A percentile compares a stretch with the other conserved stretches of the same genome.
Conservation (phyloP, 352 stramenopile genomes). For the Phytopythium litorale region DNA sequence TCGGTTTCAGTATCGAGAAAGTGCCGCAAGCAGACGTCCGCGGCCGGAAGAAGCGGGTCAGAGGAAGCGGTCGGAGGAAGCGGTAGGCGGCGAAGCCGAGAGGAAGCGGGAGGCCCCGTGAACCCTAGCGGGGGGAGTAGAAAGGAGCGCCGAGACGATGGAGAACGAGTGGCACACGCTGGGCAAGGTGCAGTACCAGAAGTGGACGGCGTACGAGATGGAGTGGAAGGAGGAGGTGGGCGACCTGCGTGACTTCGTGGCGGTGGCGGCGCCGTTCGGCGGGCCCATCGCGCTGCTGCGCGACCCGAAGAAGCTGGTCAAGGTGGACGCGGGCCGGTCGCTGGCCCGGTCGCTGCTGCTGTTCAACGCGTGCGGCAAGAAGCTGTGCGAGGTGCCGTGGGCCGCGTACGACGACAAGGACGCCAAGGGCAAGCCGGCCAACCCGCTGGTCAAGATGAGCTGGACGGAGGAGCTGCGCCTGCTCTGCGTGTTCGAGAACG, state of each 20-base stretch:
- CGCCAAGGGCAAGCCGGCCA: constrained; percentile 17
- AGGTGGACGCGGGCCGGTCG: constrained; percentile 44
- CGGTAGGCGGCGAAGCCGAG: not conserved
- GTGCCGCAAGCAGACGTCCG: not conserved
- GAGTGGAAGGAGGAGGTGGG: constrained; percentile 49
- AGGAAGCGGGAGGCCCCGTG: not conserved
- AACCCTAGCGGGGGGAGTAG: not conserved
- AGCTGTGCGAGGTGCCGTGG: constrained; percentile 59
- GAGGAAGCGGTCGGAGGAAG: not conserved
- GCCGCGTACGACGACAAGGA: constrained; percentile 68
- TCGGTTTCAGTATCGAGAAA: not conserved
- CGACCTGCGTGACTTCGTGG: constrained; percentile 68
- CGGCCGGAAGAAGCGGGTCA: not conserved
- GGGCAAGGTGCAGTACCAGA: constrained; percentile 86
- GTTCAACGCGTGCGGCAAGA: constrained; percentile 71
- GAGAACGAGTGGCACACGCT: constrained; percentile 83
- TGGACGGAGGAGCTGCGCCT: constrained; percentile 84
- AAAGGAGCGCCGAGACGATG: constrained; percentile 19
- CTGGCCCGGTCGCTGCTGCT: constrained; percentile 60
- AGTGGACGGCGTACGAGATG: constrained; percentile 73
- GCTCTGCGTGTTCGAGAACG: constrained; percentile 75
- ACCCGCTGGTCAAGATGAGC: constrained; percentile 63
- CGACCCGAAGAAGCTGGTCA: constrained; percentile 72
- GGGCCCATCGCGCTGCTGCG: constrained; percentile 70
- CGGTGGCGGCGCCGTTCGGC: constrained; percentile 56